Evolutionary conservation across 1,284 basidiomycete genomes (phyloP), one percentile per base, ranked within the genome.

Genomic region (Irpex sp.): DNA sequence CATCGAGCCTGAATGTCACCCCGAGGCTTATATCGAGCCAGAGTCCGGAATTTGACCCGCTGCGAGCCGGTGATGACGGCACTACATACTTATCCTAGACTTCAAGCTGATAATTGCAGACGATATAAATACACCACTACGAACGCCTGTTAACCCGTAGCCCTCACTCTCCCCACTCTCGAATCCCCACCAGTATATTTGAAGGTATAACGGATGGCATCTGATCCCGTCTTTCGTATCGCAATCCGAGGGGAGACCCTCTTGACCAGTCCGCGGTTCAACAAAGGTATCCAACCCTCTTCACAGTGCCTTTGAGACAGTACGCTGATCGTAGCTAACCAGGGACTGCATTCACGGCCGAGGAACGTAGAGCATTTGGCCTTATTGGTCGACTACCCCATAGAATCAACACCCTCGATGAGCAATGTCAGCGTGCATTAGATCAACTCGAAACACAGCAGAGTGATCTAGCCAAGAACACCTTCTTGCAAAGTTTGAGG

Each of bases 341-440:
- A 65, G 85, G 90, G 7, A 90, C 87, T 1, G 92, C 85, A 13
- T 95, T 94, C 73, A 84, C 86, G 0, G 62, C 75, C 7, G 71
- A 81, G 21, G 92, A 94, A 73, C 82, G 93, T 58, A 81, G 84
- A 63, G 79, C 78, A 1, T 89, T 94, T 63, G 89, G 89, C 4
- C 79, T 95, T 2, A 83, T 83, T n/a, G 92, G 91, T 1, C 85
- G 92, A 46, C 78, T 96, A 2, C 94, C 93, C 1, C 86, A 83
- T 67, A 83, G 85, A 62, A 82, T 93, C 53, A 90, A 93, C 73
- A 83, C 83, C 17, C 81, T 94, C 39, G 89, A 94, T 62, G 85
- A 92, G 66, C 92, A 94, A 72, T 86, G 87, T 70, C 73, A 79
- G 51, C 78, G 91, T 53, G 92, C 91, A 0, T 91, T 88, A 70